Conservation (phyloP, 2,329 filamentous ascomycete genomes). For the Chlorencoelia australis region DNA sequence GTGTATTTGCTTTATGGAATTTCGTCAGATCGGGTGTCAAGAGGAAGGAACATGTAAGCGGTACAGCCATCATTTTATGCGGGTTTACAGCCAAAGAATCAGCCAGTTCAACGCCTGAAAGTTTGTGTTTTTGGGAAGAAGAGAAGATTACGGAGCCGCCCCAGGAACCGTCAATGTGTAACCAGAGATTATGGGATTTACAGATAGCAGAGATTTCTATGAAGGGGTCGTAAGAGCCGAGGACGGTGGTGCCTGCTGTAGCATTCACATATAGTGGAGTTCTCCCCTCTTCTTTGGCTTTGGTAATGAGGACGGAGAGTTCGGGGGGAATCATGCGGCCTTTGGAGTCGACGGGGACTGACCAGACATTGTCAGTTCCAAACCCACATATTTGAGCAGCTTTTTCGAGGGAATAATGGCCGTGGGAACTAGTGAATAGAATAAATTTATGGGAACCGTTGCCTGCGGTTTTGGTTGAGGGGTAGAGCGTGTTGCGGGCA, state of each 20-base stretch:
- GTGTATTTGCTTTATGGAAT: constrained; percentile 77
- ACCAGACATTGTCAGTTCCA: constrained; percentile 61
- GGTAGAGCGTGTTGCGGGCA: constrained; percentile 78
- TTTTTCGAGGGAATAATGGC: constrained; percentile 92
- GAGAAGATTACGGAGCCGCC: constrained; percentile 78
- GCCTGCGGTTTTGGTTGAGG: constrained; percentile 63
- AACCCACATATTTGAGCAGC: constrained; percentile 86
- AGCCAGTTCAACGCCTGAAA: constrained; percentile 63
- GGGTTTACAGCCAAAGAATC: constrained; percentile 83
- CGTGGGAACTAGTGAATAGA: constrained; percentile 80
- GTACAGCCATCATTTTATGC: constrained; percentile 94
- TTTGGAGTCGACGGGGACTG: constrained; percentile 60
- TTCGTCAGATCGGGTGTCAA: constrained; percentile 64
- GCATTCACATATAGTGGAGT: constrained; percentile 93
- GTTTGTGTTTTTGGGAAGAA: constrained; percentile 47
- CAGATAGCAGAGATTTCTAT: constrained; percentile 60
- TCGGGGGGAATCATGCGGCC: constrained; percentile 63
- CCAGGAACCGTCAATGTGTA: constrained; percentile 91
- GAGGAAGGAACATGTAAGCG: constrained; percentile 84
- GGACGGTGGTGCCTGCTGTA: constrained; percentile 87
- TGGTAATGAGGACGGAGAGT: constrained; percentile 51
- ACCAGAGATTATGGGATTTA: constrained; percentile 65
- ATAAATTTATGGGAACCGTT: constrained; percentile 59
- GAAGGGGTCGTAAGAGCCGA: constrained; percentile 82
- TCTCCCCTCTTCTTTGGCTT: constrained; percentile 55